Evolutionary conservation across 2,329 filamentous ascomycete species (phyloP), one percentile per base, ranked within the genome.

Genomic region (Verruconis gallopava): DNA sequence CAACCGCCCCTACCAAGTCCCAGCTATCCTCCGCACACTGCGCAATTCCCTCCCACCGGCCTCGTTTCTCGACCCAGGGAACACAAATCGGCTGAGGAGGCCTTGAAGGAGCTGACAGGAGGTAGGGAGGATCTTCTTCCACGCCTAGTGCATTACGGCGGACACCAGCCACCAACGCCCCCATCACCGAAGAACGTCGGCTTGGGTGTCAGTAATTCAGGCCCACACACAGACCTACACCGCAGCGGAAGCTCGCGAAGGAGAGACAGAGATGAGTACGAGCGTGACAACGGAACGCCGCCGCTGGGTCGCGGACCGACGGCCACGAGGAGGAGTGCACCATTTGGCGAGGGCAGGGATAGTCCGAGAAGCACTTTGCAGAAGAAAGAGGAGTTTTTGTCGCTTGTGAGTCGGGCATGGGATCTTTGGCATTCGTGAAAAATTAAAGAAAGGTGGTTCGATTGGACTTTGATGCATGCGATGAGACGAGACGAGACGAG

Each of bases 61-160:
- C 68, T 75, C 9, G 61, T 61, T 13, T 56, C 59, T 15, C 77
- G 89, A 46, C 69, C 79, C 9, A 75, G 89, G 44, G 91, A 96
- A 56, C 96, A 93, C 63, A 83, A 86, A 53, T 95, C 89, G 3
- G 91, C 91, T 11, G 91, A 98, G 59, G 91, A 98, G 57, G 91
- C 85, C 2, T 88, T 96, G 46, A 83, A 85, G 44, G 85, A 91
- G 49, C 64, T 98, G 47, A 80, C 88, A 4, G 88, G 85, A 39
- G 91, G 91, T n/a, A 77, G 91, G 44, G 81, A 93, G 44, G 91
- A 98, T 45, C 70, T 96, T 12, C 69, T 95, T 39, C 91, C 91
- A 17, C 91, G 89, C 61, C 77, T 96, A 44, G 85, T 98, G 12
- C 91, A 96, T 62, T 98, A 98, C 59, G 85, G 83, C 30, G 85